Evolutionary conservation across 257 asterid genomes (phyloP), one percentile per base, ranked within the genome.

Genomic region (Jaltomata sinuosa): DNA sequence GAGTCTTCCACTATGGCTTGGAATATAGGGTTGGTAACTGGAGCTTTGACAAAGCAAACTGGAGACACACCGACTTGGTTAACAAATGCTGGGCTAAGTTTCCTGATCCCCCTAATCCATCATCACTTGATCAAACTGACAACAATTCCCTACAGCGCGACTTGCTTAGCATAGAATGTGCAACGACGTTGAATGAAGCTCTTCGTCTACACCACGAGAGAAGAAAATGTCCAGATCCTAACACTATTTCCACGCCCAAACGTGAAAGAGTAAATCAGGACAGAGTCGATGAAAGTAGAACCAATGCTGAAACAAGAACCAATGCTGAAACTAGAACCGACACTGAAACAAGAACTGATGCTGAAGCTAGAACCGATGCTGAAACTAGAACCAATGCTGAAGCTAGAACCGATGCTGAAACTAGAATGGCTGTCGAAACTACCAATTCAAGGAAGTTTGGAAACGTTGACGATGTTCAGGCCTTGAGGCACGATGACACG

Each of bases 21-120:
- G 99, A 97, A 72, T 97, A 92, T 85, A 82, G 92, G 84, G 95
- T 97, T 45, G 95, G 97, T 32, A 86, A 91, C 80, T 93, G 98
- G 99, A 95, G 96, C 82, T 97, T 95, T 57, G 99, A 97, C 81
- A 97, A 97, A 92, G 99, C 99, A 38, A 92, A 93, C 84, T 95
- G 94, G 96, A 91, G 98, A 83, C 96, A 89, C 25, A 80, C 86
- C 21, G 98, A 94, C 61, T 88, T 95, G 79, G 95, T 88, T 29
- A 89, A 90, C 85, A 91, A 88, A 87, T 97, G 99, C 83, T 89
- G 99, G 99, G 92, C 90, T 19, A 92, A 85, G 87, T 95, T 97
- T 84, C 98, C 96, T 0, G 93, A 93, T 80, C 97, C 98, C 55
- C 99, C 99, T 0, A 90, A 92, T 59, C 91, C 91, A 15, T 87